Base-by-base conservation (phyloP, 2,329 filamentous ascomycete genomes). In the Colletotrichum cereale region DNA sequence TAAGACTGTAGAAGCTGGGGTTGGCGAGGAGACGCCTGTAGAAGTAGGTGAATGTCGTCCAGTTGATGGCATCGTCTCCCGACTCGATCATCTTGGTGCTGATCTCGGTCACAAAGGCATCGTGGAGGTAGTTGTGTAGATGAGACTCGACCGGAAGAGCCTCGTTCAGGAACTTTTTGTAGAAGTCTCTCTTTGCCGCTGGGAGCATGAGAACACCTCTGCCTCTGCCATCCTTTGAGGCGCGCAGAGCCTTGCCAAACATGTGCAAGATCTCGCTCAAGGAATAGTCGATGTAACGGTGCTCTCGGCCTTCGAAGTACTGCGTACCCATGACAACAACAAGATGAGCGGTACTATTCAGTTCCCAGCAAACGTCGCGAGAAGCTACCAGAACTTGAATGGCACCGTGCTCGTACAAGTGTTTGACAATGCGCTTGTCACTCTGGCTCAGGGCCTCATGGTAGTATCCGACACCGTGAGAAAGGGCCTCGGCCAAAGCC, bases 21-120 rank as follows among this genome's bases (percentile, higher is more conserved):
- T 99, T 99, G 38, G 96, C 95, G 44, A 98, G 88, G 47, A 99
- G 88, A 70, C 96, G 92, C 53, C 96, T 92, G 84, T 99, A 99
- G 84, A 98, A 98, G 84, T 97, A 99, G 14, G 96, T 98, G 80
- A 98, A 98, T 0, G 96, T 98, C 47, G 95, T 94, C 96, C 96
- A 99, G 82, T 97, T 97, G 75, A 99, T 95, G 14, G 96, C 96
- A 83, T 98, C 96, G 76, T 98, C 96, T 18, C 95, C 97, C 16
- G 95, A 97, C 77, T 94, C 91, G 72, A 99, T 96, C 80, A 95
- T 97, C 85, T 95, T 96, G 24, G 95, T 97, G 85, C 95, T 98
- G 77, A 98, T 95, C 82, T 99, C 96, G 0, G 96, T 95, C 55
- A 99, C 96, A 77, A 99, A 98, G 0, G 95, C 95, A 82, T 99